phyloP scores from a whole-genome alignment of 2,329 filamentous ascomycete genomes.

The Penicillium sp. region DNA sequence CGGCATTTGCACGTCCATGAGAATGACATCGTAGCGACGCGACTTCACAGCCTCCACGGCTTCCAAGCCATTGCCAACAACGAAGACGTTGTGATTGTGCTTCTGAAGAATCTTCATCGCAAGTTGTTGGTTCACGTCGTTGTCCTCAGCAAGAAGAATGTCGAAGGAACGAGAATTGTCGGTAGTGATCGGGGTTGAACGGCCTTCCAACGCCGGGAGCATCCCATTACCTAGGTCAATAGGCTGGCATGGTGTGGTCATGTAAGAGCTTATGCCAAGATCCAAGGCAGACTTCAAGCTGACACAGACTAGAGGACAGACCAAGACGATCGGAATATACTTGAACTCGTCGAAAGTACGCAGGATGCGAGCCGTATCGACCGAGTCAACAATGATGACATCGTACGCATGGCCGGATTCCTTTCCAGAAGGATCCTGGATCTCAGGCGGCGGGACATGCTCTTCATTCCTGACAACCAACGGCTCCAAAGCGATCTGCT shows the following conservation, averaged over 20 bases:
- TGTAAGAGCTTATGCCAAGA: conserved; percentile 95
- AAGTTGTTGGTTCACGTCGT: conserved; percentile 91
- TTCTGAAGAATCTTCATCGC: conserved; percentile 97
- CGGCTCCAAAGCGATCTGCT: conserved; percentile 72
- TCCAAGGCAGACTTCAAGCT: conserved; percentile 91
- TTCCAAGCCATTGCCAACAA: conserved; percentile 91
- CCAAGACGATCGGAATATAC: conserved; percentile 89
- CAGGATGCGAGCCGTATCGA: conserved; percentile 79
- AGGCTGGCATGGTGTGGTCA: conserved; percentile 91
- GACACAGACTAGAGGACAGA: conserved; percentile 84
- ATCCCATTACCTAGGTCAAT: conserved; percentile 95
- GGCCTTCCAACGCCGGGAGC: conserved; percentile 88
- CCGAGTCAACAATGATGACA: conserved; percentile 91
- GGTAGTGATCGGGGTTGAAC: conserved; percentile 82
- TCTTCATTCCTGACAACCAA: conserved; percentile 75
- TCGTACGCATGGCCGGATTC: conserved; percentile 66
- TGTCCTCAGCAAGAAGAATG: conserved; percentile 92
- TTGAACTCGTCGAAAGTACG: conserved; percentile 92
- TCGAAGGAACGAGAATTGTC: conserved; percentile 95
- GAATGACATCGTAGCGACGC: conserved; percentile 89
- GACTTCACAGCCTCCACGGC: conserved; percentile 88
- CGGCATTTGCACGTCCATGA: conserved; percentile 99
- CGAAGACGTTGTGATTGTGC: conserved; percentile 66
- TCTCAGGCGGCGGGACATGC: conserved; percentile 57
- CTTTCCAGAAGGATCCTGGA: conserved; percentile 48